Base-by-base conservation (phyloP, 2,329 filamentous ascomycete species). In the Geoglossum cookeanum region DNA sequence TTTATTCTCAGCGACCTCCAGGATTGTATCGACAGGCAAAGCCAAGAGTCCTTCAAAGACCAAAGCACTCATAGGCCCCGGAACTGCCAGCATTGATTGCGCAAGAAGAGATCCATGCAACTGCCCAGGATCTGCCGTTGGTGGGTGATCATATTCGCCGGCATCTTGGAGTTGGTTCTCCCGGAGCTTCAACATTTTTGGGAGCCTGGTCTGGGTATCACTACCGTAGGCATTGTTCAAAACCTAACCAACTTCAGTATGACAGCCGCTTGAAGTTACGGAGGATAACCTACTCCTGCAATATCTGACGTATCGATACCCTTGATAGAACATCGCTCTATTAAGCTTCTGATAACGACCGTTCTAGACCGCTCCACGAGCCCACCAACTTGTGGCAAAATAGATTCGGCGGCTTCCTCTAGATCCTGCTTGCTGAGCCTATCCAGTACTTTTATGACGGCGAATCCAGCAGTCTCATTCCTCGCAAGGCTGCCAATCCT, bases 401-500 rank as follows among this genome's bases (percentile, higher is more conserved):
- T 85, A 63, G 82, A 76, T 54, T 81, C 75, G 58, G 89, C 78
- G 0, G 85, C 87, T 57, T 80, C 79, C 47, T 83, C 75, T 7
- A 98, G 75, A 65, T 96, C 89, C 59, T 95, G 88, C 66, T 87
- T 90, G 68, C 87, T 84, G 9, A 97, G 75, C 57, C 92, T 80
- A 66, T 88, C 86, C 48, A 98, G 73, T 3, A 94, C 82, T 58
- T 82, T 80, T 62, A 90, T 85, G 22, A 88, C 87, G 0, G 94
- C 85, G 65, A 95, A 97, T 29, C 82, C 85, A 4, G 92, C 89
- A 54, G 90, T 85, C 64, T 94, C 90, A 67, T 97, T 97, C 58
- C 89, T 84, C 4, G 91, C 80, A 59, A 95, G 78, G 44, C 81
- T 85, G 27, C 83, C 81, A 64, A 97, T 85, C 30, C 88, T 80